Evolutionary conservation across 73 alveolate species (phyloP), one percentile per base, ranked within the genome.

Genomic region (Paramecium bursaria): DNA sequence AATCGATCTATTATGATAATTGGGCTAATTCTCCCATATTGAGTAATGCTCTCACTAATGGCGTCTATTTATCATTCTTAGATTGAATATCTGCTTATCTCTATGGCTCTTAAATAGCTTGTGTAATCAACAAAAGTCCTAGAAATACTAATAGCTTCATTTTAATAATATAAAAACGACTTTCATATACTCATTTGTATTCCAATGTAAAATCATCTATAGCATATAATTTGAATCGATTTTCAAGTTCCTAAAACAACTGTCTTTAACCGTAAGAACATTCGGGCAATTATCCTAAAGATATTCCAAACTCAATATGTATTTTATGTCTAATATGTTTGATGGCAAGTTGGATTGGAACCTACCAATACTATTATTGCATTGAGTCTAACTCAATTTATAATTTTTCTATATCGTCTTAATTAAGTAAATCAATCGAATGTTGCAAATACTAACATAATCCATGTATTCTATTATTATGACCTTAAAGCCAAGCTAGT

Each of bases 151-250:
- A 10, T 21, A 15, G 21, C 22, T 67, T 67, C 82, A 67, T 67
- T 21, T 67, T 30, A 39, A 67, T 27, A 57, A 26, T 57, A 67
- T 67, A 67, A 67, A 67, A 67, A 67, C 82, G 82, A 67, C 82
- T 67, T n/a, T n/a, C n/a, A 67, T 35, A 39, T 57, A 57, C 27
- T 67, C 82, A 67, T 67, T 67, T 67, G 44, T 67, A 67, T 39
- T 67, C 2, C 44, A 67, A 14, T n/a, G 61, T 39, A 7, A 67
- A 67, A 15, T 17, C 47, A 19, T 67, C 82, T 39, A 39, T 19
- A 39, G 48, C 35, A 19, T 39, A 67, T 42, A 1, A 15, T 4
- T 0, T 2, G 19, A 61, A 67, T 67, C 47, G 15, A 14, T 17
- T 25, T 42, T 67, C 60, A 11, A 67, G 15, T 67, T 67, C 61